These are phyloP conservation scores for Ophiostoma fasciatum DNA, from an alignment of 2,329 filamentous ascomycete genomes.

Conservation along the genomic window DNA sequence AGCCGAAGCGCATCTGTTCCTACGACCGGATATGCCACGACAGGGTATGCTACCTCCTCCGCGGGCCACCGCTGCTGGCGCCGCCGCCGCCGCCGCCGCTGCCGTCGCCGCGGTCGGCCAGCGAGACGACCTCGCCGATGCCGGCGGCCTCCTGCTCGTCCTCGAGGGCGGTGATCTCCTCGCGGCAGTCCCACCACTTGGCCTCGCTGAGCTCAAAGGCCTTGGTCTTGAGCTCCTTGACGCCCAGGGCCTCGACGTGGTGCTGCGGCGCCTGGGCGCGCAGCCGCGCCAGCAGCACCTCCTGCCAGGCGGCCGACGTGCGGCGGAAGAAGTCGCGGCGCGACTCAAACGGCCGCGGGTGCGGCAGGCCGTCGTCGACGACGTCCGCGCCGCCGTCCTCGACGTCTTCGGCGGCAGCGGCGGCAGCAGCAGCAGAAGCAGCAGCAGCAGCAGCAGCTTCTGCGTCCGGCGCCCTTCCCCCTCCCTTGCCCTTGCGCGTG, in stretches of 20 bases:
- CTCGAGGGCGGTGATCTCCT: conserved; percentile 82
- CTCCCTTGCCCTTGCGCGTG: conserved; percentile 40
- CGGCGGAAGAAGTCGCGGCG: conserved; percentile 84
- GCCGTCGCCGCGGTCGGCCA: conserved; percentile 55
- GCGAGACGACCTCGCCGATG: conserved; percentile 83
- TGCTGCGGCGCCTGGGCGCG: conserved; percentile 53
- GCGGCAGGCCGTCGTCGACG: conserved; percentile 61
- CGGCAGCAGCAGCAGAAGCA: conserved; percentile 13
- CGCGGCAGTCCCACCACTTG: conserved; percentile 97
- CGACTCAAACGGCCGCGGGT: conserved; percentile 71
- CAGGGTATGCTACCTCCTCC: too few relatives aligned
- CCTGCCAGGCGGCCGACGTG: conserved; percentile 83
- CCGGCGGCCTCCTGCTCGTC: conserved; percentile 93
- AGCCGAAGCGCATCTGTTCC: too few relatives aligned
- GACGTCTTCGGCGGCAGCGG: conserved; percentile 16
- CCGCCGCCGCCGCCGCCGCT: conserved; percentile 24
- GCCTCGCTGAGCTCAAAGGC: conserved; percentile 86
- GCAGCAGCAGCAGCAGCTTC: conserved; percentile 24
- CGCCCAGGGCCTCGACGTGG: conserved; percentile 49
- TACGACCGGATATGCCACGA: too few relatives aligned
- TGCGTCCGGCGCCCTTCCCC: conserved; percentile 14
- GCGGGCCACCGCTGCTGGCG: background rate
- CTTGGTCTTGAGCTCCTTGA: conserved; percentile 86
- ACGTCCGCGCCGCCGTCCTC: conserved; percentile 31
- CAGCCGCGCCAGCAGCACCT: conserved; percentile 61